phyloP scores from a whole-genome alignment of 2,329 filamentous ascomycete species.

The Dothiorella sarmentorum region DNA sequence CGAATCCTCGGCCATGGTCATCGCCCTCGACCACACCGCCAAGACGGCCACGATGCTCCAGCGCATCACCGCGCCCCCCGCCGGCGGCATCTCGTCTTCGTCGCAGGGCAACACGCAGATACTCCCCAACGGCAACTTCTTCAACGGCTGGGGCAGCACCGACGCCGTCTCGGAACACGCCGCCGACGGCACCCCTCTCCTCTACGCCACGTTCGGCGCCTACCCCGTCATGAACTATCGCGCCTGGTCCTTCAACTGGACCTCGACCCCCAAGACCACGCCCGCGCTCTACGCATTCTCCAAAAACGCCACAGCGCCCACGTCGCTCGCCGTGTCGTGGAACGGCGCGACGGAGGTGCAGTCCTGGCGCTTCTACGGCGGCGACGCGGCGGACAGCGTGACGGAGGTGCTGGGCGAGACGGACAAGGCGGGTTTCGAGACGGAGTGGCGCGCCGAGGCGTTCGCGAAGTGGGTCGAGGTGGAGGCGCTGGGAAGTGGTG shows the following conservation, averaged over 20 bases:
- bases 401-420: neutral
- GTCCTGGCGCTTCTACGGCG: constrained; percentile 14
- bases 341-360: constrained; percentile 18
- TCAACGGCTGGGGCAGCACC: constrained; percentile 55
- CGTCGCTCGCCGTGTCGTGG: constrained; percentile 10
- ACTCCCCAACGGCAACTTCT: constrained; percentile 50
- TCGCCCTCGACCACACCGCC: constrained; percentile 5
- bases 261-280: neutral
- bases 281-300: constrained; percentile 24
- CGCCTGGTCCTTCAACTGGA: constrained; percentile 18
- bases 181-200: constrained; percentile 48
- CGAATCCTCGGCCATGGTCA: constrained; percentile 21
- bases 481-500: constrained; percentile 11
- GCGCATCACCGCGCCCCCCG: constrained; percentile 5
- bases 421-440: constrained; percentile 16
- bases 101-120: constrained; percentile 55
- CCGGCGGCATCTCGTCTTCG: constrained; percentile 43
- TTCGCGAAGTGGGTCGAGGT: neutral
- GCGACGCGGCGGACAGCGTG: neutral
- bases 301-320: constrained; percentile 27
- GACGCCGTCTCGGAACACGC: constrained; percentile 44
- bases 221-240: constrained; percentile 25
- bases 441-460: neutral
- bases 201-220: constrained; percentile 49
- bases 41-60: constrained; percentile 20